Evolutionary conservation across 208 protist genomes (phyloP).

Genomic region (Acanthamoeba culbertsoni): DNA sequence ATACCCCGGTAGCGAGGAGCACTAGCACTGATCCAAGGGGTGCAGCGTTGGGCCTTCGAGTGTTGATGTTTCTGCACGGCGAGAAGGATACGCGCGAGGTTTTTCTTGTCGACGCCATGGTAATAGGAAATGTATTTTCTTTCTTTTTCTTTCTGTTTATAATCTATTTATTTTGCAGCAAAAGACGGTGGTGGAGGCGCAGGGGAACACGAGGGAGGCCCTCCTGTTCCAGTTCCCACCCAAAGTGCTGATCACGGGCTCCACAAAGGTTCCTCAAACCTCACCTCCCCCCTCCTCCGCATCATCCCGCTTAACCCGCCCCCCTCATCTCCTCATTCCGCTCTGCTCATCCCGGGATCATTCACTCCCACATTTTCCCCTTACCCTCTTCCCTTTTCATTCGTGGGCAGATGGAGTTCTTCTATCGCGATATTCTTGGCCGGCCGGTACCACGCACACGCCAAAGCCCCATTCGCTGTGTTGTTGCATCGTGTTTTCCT

Average conservation of each 20-base stretch:
- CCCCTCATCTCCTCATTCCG: no score
- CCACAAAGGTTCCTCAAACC: background rate
- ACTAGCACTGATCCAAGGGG: no score
- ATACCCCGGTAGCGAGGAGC: background rate
- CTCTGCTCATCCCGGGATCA: background rate
- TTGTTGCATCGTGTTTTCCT: no score
- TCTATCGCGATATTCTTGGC: background rate
- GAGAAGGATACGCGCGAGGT: slow-evolving; percentile 22
- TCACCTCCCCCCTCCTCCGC: no score
- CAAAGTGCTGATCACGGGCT: background rate
- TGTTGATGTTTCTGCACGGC: background rate
- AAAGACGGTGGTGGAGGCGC: slow-evolving; percentile 4
- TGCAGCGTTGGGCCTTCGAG: background rate
- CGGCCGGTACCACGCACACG: background rate
- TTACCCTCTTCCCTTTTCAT: background rate
- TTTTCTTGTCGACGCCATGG: background rate
- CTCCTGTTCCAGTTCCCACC: background rate
- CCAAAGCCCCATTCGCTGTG: no score
- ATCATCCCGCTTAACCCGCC: no score
- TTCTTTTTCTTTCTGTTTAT: background rate
- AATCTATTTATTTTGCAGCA: background rate
- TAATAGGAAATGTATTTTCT: background rate
- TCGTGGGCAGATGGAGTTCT: background rate
- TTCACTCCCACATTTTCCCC: background rate
- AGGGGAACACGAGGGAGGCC: background rate